Base-by-base conservation (phyloP, 805 yeast species). In the Cyberlindnera sargentensis region DNA sequence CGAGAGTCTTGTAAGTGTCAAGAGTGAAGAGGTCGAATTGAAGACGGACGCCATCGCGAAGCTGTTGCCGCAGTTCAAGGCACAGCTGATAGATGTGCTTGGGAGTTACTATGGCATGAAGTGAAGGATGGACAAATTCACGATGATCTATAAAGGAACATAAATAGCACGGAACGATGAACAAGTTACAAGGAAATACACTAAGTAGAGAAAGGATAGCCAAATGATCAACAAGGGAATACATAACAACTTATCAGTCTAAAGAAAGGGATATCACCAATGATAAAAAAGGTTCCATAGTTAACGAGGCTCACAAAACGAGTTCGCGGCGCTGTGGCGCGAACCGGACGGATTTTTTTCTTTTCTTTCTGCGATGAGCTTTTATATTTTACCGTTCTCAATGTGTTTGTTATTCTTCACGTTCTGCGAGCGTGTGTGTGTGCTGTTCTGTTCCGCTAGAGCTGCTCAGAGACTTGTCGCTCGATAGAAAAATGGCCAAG, bases 401-500 rank as follows among this genome's bases (percentile, higher is more conserved):
- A 32, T 6, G 20, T 8, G 10, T 29, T 29, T n/a, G n/a, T n/a
- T n/a, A n/a, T n/a, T n/a, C n/a, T n/a, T n/a, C n/a, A n/a, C n/a
- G n/a, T n/a, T n/a, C n/a, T n/a, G n/a, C n/a, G n/a, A n/a, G n/a
- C n/a, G n/a, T n/a, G n/a, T n/a, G n/a, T n/a, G 31, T 10, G 31
- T 29, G 9, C 31, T 10, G 31, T 29, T 29, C 31, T 29, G 31
- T 10, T n/a, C n/a, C n/a, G n/a, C n/a, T n/a, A n/a, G n/a, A n/a
- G n/a, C n/a, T n/a, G n/a, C n/a, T n/a, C n/a, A n/a, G n/a, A n/a
- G n/a, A n/a, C n/a, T n/a, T n/a, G n/a, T n/a, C n/a, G n/a, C n/a
- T n/a, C n/a, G n/a, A 5, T n/a, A 31, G 33, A 31, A 20, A 5
- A 11, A 55, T 55, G 61, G 57, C 48, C 39, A 53, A 57, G 34